phyloP scores from a whole-genome alignment of 106 monocot species.

The Dioscorea alata region DNA sequence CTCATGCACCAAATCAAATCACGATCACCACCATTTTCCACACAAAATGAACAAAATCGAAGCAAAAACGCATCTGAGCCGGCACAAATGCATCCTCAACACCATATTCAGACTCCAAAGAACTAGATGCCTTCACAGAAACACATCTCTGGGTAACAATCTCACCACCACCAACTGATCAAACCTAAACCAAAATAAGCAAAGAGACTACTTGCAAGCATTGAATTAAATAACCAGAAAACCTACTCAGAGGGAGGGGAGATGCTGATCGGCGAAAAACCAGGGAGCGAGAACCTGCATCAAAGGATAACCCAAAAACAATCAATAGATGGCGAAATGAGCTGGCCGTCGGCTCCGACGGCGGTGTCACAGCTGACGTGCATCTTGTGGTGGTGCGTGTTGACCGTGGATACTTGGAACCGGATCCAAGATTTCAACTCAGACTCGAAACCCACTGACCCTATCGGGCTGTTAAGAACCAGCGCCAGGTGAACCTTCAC shows the following conservation, averaged over 20 bases:
- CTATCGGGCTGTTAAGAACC: constrained; percentile 3
- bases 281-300: neutral
- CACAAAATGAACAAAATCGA: neutral
- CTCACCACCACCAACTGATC: neutral
- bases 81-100: constrained; percentile 5
- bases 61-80: neutral
- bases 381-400: constrained; percentile 41
- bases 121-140: constrained; percentile 5
- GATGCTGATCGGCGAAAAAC: neutral
- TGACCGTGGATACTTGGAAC: constrained; percentile 44
- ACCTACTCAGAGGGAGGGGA: neutral
- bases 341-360: constrained; percentile 33
- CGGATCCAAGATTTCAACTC: constrained; percentile 35
- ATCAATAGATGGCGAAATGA: neutral
- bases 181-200: neutral
- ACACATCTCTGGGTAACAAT: constrained; percentile 5
- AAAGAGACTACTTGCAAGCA: neutral
- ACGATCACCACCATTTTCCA: neutral
- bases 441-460: constrained; percentile 16
- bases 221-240: neutral
- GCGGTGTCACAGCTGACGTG: constrained; percentile 41
- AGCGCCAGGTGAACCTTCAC: neutral
- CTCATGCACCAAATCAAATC: constrained; percentile 21
- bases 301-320: neutral
- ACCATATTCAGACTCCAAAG: constrained; percentile 19